Evolutionary conservation across 768 basidiomycete genomes (phyloP).

Genomic region (Hemileccinum rubropunctum): DNA sequence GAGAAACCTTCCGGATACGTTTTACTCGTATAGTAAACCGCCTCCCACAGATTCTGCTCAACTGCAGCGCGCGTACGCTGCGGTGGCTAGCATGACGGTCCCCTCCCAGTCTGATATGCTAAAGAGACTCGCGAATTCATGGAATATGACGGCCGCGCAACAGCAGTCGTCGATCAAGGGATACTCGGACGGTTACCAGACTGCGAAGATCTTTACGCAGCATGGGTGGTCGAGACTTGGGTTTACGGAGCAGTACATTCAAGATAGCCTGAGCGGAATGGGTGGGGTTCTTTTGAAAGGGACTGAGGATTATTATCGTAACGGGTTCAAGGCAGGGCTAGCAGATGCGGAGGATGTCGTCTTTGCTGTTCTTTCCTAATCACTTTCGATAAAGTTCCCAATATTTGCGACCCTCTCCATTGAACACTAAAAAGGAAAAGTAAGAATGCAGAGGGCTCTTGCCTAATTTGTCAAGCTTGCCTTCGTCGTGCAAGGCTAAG

Average conservation of each 20-base stretch:
- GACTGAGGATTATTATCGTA: conserved; percentile 9
- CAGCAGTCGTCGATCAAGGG: conserved; percentile 35
- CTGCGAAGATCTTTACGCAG: conserved; percentile 53
- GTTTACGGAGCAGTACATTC: conserved; percentile 60
- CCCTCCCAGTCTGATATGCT: conserved; percentile 15
- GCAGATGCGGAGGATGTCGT: conserved; percentile 15
- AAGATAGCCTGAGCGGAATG: conserved; percentile 37
- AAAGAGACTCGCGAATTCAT: conserved; percentile 2
- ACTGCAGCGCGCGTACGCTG: conserved; percentile 20
- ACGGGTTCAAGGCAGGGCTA: conserved; percentile 15
- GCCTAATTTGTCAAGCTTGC: neutral
- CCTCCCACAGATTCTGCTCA: conserved; percentile 18
- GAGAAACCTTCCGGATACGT: conserved; percentile 51
- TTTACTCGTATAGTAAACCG: conserved; percentile 49
- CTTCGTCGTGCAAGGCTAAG: neutral
- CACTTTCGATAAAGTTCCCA: neutral
- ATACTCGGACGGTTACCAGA: conserved; percentile 57
- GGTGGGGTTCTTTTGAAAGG: conserved; percentile 6
- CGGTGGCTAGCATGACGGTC: conserved; percentile 9
- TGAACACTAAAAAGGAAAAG: neutral
- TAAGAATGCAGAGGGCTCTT: neutral
- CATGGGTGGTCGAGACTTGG: conserved; percentile 51
- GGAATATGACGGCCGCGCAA: conserved; percentile 11
- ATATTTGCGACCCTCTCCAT: neutral
- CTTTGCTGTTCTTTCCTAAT: conserved; percentile 7